Evolutionary conservation across 2,329 filamentous ascomycete genomes (phyloP).

Genomic region (Lachnellula arida): DNA sequence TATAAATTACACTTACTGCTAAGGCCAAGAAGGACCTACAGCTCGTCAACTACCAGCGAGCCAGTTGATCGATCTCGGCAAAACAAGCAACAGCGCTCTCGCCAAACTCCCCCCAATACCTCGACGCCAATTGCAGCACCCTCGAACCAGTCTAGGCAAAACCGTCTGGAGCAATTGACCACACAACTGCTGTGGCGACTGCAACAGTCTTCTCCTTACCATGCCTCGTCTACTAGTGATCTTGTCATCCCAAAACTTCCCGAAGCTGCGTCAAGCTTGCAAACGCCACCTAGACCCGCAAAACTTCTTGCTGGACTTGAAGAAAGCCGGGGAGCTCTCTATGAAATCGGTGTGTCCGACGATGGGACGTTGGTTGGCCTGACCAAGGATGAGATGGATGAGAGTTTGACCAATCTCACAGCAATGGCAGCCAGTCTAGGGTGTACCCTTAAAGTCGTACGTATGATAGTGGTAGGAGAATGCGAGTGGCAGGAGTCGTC

Average conservation of each 20-base stretch:
- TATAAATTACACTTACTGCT: conserved; percentile 93
- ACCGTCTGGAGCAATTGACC: conserved; percentile 83
- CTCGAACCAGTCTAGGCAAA: conserved; percentile 66
- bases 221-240: conserved; percentile 72
- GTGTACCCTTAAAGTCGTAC: conserved; percentile 75
- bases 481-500: conserved; percentile 60
- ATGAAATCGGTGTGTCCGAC: conserved; percentile 94
- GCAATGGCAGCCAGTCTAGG: conserved; percentile 92
- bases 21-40: conserved; percentile 70
- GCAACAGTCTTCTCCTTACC: conserved; percentile 90
- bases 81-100: conserved; percentile 17
- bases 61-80: conserved; percentile 36
- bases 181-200: conserved; percentile 93
- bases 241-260: conserved; percentile 72
- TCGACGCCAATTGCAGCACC: conserved; percentile 19
- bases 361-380: conserved; percentile 88
- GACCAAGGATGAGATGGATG: conserved; percentile 84
- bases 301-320: conserved; percentile 75
- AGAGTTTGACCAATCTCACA: conserved; percentile 78
- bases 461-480: conserved; percentile 78
- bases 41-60: conserved; percentile 61
- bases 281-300: conserved; percentile 43
- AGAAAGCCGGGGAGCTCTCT: conserved; percentile 87
- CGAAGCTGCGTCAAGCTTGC: conserved; percentile 49
- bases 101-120: conserved; percentile 7